These are phyloP conservation scores for Madurella mycetomatis DNA, from an alignment of 2,329 filamentous ascomycete genomes.

Conservation along the genomic window DNA sequence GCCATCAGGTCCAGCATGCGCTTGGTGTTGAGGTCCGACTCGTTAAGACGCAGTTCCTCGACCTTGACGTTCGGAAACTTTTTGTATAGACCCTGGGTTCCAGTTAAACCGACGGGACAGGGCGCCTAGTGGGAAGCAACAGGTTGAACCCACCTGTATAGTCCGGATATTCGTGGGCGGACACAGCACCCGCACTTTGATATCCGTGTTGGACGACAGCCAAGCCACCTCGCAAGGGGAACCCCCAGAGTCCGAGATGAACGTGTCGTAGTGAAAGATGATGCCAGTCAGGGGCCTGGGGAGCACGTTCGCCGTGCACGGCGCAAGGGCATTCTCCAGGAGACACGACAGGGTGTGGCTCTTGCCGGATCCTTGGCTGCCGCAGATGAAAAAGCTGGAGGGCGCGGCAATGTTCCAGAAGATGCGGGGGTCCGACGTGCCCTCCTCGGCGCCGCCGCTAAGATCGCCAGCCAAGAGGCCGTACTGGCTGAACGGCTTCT, in stretches of 20 bases:
- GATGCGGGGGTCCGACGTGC: conserved; percentile 31
- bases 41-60: conserved; percentile 46
- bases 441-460: conserved; percentile 1
- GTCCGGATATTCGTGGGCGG: conserved; percentile 47
- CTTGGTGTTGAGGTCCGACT: conserved; percentile 51
- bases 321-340: conserved; percentile 54
- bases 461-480: conserved; percentile 29
- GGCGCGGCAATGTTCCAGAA: conserved; percentile 48
- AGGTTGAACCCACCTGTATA: conserved; percentile 31
- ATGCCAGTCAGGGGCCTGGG: conserved; percentile 53
- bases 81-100: conserved; percentile 37
- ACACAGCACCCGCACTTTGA: conserved; percentile 51
- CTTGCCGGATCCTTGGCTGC: conserved; percentile 61
- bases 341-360: conserved; percentile 56
- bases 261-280: conserved; percentile 62
- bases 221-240: conserved; percentile 58
- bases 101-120: conserved; percentile 1
- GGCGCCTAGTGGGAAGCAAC: too few relatives aligned
- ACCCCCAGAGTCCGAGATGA: conserved; percentile 44
- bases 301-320: conserved; percentile 41
- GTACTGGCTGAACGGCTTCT: conserved; percentile 28
- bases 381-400: conserved; percentile 59
- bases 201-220: conserved; percentile 39
- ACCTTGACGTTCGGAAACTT: conserved; percentile 42
- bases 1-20: conserved; percentile 60